Percentiles rank a stretch among this genome's conserved stretches.
Evolutionary conservation across 2,329 filamentous ascomycete species (phyloP).

Genomic region (Sporothrix phasma): DNA sequence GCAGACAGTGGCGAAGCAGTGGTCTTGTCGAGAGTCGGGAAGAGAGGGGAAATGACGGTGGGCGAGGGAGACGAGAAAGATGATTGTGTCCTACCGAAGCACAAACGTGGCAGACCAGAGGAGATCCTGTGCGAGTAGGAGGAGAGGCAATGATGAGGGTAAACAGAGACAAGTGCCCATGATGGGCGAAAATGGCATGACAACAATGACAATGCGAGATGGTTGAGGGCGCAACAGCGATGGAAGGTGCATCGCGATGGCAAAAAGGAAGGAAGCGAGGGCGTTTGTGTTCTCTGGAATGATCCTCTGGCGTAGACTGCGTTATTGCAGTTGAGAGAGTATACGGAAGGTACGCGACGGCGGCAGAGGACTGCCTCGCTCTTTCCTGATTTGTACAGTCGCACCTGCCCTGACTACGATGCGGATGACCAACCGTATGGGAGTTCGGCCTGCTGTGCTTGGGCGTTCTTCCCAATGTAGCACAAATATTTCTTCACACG

Average conservation of each 20-base stretch:
- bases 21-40: background rate
- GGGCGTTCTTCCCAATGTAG: background rate
- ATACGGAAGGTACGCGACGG: background rate
- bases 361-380: background rate
- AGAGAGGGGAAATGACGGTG: background rate
- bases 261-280: background rate
- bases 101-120: background rate
- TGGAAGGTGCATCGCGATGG: background rate
- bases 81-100: background rate
- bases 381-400: slow-evolving; percentile 6
- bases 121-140: background rate
- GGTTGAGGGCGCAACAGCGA: background rate
- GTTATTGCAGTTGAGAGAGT: background rate
- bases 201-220: background rate
- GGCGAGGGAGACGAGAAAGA: background rate
- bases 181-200: background rate
- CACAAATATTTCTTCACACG: too few species aligned
- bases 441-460: background rate
- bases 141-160: background rate
- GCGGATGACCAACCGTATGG: background rate
- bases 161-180: slow-evolving; percentile 2
- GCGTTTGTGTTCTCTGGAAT: background rate
- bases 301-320: background rate
- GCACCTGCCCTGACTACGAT: background rate
- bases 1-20: background rate